Conservation (phyloP, 805 yeast genomes). For the Sugiyamaella chiloensis region DNA sequence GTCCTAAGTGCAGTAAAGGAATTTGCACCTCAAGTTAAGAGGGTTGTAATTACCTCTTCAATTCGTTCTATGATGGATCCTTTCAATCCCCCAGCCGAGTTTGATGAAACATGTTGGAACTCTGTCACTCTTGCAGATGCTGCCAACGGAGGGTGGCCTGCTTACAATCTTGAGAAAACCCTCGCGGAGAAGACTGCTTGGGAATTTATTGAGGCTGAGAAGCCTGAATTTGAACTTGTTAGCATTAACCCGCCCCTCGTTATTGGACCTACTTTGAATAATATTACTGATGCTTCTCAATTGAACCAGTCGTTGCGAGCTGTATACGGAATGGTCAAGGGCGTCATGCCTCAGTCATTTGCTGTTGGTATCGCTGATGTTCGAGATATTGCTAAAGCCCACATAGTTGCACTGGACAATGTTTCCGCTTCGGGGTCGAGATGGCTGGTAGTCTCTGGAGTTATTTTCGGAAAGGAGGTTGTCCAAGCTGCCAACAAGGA, state of each 20-base stretch:
- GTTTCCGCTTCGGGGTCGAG: slow-evolving; percentile 27
- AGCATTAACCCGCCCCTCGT: slow-evolving; percentile 30
- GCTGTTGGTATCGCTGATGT: slow-evolving; percentile 46
- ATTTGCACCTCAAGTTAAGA: no score
- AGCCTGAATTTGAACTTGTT: slow-evolving; percentile 22
- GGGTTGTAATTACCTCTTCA: slow-evolving; percentile 48
- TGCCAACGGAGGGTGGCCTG: slow-evolving; percentile 19
- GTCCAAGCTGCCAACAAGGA: no score
- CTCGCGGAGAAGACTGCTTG: slow-evolving; percentile 59
- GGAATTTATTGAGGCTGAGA: slow-evolving; percentile 39
- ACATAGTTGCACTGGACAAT: slow-evolving; percentile 20
- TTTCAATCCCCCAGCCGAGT: slow-evolving; percentile 33
- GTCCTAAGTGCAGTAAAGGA: slow-evolving; percentile 39
- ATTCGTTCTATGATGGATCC: slow-evolving; percentile 47
- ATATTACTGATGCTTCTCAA: slow-evolving; percentile 30
- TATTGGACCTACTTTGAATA: slow-evolving; percentile 28
- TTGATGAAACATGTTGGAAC: slow-evolving; percentile 39
- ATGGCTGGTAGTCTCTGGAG: no score
- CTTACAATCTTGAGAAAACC: slow-evolving; percentile 42
- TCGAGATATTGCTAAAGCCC: slow-evolving; percentile 44
- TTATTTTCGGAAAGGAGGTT: no score
- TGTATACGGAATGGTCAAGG: slow-evolving; percentile 31
- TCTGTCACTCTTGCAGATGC: slow-evolving; percentile 33
- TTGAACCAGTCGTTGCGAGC: slow-evolving; percentile 38
- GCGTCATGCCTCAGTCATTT: slow-evolving; percentile 8